Conservation (phyloP, 768 basidiomycete species). For the Strobilomyces echinocephalus region DNA sequence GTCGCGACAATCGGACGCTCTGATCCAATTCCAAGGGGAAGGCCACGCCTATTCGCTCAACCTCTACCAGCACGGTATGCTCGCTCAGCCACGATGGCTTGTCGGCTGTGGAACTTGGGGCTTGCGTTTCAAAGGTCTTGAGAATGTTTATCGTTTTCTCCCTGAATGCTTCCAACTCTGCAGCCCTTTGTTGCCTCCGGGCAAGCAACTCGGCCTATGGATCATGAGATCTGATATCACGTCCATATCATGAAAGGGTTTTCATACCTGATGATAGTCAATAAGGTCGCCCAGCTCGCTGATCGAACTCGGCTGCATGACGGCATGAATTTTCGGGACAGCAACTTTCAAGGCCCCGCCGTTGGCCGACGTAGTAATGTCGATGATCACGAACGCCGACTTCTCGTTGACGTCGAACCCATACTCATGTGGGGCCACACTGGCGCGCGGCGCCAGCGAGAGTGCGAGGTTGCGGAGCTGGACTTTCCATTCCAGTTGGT, state of each 20-base stretch:
- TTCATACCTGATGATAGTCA: constrained; percentile 71
- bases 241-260: not conserved
- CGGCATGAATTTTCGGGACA: constrained; percentile 79
- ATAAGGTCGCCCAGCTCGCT: constrained; percentile 86
- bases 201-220: constrained; percentile 67
- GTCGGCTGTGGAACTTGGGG: constrained; percentile 22
- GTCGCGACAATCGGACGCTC: constrained; percentile 46
- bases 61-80: constrained; percentile 49
- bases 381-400: constrained; percentile 82
- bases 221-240: constrained; percentile 11
- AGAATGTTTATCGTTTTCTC: constrained; percentile 73
- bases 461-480: constrained; percentile 71
- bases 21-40: constrained; percentile 74
- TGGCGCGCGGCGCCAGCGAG: constrained; percentile 68
- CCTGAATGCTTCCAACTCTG: constrained; percentile 79
- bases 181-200: constrained; percentile 68
- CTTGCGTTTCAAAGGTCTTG: constrained; percentile 65
- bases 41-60: constrained; percentile 78
- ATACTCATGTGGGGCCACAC: constrained; percentile 31
- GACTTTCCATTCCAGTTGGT: constrained; percentile 58
- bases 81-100: constrained; percentile 51
- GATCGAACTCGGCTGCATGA: constrained; percentile 92
- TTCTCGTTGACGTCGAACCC: constrained; percentile 56
- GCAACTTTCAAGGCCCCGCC: constrained; percentile 43
- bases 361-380: constrained; percentile 50